Conservation (phyloP, 2,329 filamentous ascomycete species). For the Cladosporium sp. region DNA sequence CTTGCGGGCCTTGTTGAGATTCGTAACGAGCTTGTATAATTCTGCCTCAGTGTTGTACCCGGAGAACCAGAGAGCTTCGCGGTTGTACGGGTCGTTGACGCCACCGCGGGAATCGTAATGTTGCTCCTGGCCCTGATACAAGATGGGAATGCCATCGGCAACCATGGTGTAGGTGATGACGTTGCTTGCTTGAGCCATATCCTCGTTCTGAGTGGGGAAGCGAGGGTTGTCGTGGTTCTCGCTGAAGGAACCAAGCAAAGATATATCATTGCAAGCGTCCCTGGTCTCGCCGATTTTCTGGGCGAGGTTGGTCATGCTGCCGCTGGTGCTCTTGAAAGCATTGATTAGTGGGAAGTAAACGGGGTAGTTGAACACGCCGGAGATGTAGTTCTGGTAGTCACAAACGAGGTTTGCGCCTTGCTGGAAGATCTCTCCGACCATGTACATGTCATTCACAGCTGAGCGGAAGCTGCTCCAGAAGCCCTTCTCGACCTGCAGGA, state of each 20-base stretch:
- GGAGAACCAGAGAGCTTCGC: constrained; percentile 45
- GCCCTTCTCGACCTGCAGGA: constrained; percentile 46
- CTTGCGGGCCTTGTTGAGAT: constrained; percentile 54
- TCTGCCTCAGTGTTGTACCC: constrained; percentile 42
- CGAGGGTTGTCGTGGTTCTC: constrained; percentile 43
- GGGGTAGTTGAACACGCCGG: constrained; percentile 50
- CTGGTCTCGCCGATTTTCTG: constrained; percentile 36
- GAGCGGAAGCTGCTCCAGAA: constrained; percentile 44
- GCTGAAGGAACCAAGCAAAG: constrained; percentile 41
- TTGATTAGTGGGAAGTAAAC: constrained; percentile 40
- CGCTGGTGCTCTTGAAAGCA: constrained; percentile 40
- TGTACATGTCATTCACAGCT: constrained; percentile 37
- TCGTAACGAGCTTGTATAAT: constrained; percentile 39
- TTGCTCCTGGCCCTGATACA: constrained; percentile 68
- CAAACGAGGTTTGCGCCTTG: constrained; percentile 41
- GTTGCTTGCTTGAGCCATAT: constrained; percentile 60
- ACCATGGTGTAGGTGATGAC: constrained; percentile 63
- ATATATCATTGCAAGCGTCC: constrained; percentile 39
- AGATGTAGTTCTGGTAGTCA: constrained; percentile 45
- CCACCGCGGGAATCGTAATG: constrained; percentile 47
- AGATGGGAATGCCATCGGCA: constrained; percentile 61
- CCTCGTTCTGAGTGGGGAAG: constrained; percentile 50
- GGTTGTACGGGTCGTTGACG: constrained; percentile 39
- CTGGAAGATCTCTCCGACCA: constrained; percentile 49
- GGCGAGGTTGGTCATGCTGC: constrained; percentile 41